Conservation (phyloP, 2,329 filamentous ascomycete species). For the Trichoderma sp. region DNA sequence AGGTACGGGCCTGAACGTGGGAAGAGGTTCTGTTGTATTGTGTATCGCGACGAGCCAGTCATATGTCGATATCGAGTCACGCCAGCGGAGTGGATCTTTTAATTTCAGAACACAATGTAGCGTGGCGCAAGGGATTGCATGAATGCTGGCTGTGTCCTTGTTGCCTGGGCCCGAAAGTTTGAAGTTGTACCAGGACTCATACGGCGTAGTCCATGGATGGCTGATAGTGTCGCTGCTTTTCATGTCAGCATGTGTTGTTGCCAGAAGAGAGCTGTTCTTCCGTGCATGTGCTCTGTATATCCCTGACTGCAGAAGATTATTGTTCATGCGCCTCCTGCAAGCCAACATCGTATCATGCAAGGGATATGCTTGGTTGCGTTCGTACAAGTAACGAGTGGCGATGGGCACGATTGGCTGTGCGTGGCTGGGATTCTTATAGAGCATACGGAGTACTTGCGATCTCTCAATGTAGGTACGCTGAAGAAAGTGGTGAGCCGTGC, state of each 20-base stretch:
- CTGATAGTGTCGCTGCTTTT: background rate
- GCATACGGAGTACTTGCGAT: background rate
- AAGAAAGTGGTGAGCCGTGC: background rate
- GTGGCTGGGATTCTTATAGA: background rate
- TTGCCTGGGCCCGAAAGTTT: background rate
- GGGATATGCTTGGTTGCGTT: background rate
- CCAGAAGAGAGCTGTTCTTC: background rate
- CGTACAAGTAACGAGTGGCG: background rate
- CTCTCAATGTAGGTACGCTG: background rate
- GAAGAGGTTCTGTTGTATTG: background rate
- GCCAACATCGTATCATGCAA: background rate
- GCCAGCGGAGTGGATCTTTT: constrained; percentile 8
- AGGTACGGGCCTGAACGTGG: background rate
- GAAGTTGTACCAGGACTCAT: background rate
- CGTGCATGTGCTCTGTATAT: background rate
- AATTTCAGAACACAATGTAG: constrained; percentile 2
- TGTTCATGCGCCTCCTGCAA: background rate
- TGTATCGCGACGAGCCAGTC: background rate
- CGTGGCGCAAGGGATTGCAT: background rate
- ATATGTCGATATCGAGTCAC: constrained; percentile 7
- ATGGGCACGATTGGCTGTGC: background rate
- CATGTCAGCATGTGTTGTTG: background rate
- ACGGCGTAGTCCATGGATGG: background rate
- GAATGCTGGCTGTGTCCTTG: background rate
- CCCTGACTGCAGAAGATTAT: background rate